Evolutionary conservation across 306 rosid genomes (phyloP).

Genomic region (Acacia acuminata): DNA sequence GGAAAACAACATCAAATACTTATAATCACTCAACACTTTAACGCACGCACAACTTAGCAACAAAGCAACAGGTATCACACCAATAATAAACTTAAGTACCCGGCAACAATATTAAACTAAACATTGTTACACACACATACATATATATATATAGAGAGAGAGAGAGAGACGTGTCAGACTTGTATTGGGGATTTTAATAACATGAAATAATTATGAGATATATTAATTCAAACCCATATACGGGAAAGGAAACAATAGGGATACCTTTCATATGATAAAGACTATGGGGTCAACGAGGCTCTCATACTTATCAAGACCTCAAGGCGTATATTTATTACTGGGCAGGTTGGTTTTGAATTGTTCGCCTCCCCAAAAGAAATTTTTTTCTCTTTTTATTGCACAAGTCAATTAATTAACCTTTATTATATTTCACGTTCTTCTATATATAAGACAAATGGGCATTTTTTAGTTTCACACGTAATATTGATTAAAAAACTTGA

Average conservation of each 20-base stretch:
- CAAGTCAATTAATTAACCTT: background rate
- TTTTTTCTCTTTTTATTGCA: background rate
- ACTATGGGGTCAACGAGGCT: background rate
- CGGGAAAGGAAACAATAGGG: conserved; percentile 23
- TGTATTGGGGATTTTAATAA: conserved; percentile 31
- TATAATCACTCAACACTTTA: conserved; percentile 37
- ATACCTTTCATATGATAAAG: conserved; percentile 21
- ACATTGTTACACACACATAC: background rate
- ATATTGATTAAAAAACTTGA: background rate
- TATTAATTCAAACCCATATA: background rate
- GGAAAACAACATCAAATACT: conserved; percentile 46
- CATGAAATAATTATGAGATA: conserved; percentile 2
- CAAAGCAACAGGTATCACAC: conserved; percentile 11
- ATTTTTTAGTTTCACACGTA: background rate
- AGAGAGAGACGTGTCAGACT: conserved; percentile 35
- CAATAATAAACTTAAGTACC: conserved; percentile 22
- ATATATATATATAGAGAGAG: background rate
- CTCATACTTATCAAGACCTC: conserved; percentile 31
- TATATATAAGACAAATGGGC: background rate
- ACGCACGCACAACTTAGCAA: conserved; percentile 42
- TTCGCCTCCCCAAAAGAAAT: background rate
- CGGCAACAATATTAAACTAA: conserved; percentile 24
- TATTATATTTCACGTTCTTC: background rate
- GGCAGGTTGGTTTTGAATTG: conserved; percentile 19
- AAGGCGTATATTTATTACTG: conserved; percentile 4